A percentile compares a stretch with the other conserved stretches of the same genome.
These are phyloP conservation scores for Brassica hybrid DNA, from an alignment of 441 rosid species.

Conservation along the genomic window DNA sequence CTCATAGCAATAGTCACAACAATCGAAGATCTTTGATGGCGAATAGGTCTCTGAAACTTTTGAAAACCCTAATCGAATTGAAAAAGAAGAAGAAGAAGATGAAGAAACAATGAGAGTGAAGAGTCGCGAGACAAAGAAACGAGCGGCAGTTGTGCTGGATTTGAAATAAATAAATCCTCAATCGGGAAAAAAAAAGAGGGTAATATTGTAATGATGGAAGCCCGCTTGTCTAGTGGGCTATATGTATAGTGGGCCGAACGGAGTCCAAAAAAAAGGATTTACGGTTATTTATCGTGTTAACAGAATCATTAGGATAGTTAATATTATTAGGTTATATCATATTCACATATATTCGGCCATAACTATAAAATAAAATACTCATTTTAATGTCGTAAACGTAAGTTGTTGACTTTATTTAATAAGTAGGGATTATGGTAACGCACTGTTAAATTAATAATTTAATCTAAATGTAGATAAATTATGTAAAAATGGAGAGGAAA, in stretches of 20 bases:
- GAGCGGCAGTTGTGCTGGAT: background rate
- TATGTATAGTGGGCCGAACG: background rate
- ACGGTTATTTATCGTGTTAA: background rate
- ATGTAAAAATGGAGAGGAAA: no score
- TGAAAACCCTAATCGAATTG: background rate
- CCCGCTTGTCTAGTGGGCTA: background rate
- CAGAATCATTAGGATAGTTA: background rate
- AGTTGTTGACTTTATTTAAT: background rate
- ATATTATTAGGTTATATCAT: background rate
- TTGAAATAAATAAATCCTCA: background rate
- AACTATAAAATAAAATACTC: no score
- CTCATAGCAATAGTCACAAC: constrained; percentile 36
- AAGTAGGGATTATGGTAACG: background rate
- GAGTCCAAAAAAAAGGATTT: background rate
- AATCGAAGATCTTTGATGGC: background rate
- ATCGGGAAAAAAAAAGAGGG: background rate
- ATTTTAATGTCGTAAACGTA: no score
- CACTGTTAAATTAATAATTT: background rate
- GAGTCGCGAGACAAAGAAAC: constrained; percentile 18
- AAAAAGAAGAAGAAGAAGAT: constrained; percentile 4
- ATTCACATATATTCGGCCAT: constrained; percentile 7
- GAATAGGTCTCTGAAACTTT: background rate
- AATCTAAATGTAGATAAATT: background rate
- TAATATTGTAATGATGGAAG: background rate
- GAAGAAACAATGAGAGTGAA: constrained; percentile 1